Base-by-base conservation (phyloP, 2,329 filamentous ascomycete species). In the Colletotrichum neosansevieriae region DNA sequence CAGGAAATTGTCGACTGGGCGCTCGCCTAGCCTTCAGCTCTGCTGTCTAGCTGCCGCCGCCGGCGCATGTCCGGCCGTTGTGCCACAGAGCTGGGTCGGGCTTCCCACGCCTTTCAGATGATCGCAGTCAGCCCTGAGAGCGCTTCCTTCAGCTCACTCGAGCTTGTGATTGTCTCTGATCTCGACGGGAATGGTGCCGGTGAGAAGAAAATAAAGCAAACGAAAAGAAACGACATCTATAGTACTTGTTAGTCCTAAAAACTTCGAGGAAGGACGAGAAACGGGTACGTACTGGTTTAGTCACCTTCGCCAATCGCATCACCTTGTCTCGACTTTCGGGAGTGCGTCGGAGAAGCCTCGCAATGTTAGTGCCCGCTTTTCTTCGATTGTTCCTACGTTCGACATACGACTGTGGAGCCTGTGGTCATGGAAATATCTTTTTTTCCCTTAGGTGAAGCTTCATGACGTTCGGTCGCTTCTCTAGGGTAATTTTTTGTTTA, bases 271-370 rank as follows among this genome's bases (percentile, higher is more conserved):
- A 38, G 45, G 17, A n/a, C 34, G 58, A 45, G n/a, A 21, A 4
- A 15, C 34, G 4, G 56, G 61, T 66, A 66, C 54, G 66, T 66
- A 60, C 66, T 45, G n/a, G 36, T 44, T 68, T 64, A 57, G 64
- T 67, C 59, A 64, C 64, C 36, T 54, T 68, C 65, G 38, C 60
- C 50, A 54, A 64, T 64, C 65, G 65, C 63, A 56, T 67, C 59
- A 58, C 45, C 29, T 58, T 53, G 62, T 53, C 40, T 69, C n/a
- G n/a, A n/a, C n/a, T n/a, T n/a, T n/a, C 65, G 65, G 65, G 54
- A 42, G 51, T 68, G 47, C 29, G 50, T 68, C 65, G 65, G 65
- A 68, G 65, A 65, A 58, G 47, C 32, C 21, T 68, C 61, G 66
- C 66, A 60, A 66, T 69, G 56, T 60, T 17, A 5, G 47, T 21